These are phyloP conservation scores for Penicillium crystallinum DNA, from an alignment of 495 filamentous ascomycete species.

Conservation along the genomic window DNA sequence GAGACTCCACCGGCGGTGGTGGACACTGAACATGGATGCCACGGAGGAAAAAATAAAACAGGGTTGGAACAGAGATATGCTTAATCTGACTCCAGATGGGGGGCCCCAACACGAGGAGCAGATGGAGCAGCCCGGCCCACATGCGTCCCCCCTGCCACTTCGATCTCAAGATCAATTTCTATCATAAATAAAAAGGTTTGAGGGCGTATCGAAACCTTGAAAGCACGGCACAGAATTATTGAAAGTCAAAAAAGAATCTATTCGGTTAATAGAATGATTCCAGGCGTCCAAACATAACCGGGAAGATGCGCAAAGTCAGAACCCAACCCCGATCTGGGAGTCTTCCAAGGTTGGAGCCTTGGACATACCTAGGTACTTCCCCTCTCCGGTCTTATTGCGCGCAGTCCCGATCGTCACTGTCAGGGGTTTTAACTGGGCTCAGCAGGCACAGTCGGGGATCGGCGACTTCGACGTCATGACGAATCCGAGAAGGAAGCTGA, in stretches of 20 bases:
- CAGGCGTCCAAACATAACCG: not conserved
- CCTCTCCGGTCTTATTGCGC: slow-evolving; percentile 1
- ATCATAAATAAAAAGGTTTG: not conserved
- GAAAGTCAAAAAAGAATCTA: not conserved
- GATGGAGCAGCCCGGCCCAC: not conserved
- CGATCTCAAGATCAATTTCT: not conserved
- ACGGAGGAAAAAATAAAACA: slow-evolving; percentile 24
- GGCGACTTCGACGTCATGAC: slow-evolving; percentile 1
- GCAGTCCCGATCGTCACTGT: slow-evolving; percentile 20
- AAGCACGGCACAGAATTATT: not conserved
- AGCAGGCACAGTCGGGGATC: slow-evolving; percentile 4
- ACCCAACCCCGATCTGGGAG: not conserved
- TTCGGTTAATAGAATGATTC: not conserved
- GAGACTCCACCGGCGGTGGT: slow-evolving; percentile 21
- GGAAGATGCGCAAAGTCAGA: not conserved
- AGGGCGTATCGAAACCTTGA: not conserved
- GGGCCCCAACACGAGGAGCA: slow-evolving; percentile 13
- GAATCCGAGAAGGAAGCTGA: not conserved
- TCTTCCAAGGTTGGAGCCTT: not conserved
- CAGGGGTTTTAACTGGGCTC: slow-evolving; percentile 17
- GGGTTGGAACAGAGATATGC: slow-evolving; percentile 29
- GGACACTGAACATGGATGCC: slow-evolving; percentile 31
- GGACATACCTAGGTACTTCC: not conserved
- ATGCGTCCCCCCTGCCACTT: not conserved
- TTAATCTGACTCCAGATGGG: slow-evolving; percentile 31